Base-by-base conservation (phyloP, 2,329 filamentous ascomycete genomes). In the Aspergillus oerlinghausenensis region DNA sequence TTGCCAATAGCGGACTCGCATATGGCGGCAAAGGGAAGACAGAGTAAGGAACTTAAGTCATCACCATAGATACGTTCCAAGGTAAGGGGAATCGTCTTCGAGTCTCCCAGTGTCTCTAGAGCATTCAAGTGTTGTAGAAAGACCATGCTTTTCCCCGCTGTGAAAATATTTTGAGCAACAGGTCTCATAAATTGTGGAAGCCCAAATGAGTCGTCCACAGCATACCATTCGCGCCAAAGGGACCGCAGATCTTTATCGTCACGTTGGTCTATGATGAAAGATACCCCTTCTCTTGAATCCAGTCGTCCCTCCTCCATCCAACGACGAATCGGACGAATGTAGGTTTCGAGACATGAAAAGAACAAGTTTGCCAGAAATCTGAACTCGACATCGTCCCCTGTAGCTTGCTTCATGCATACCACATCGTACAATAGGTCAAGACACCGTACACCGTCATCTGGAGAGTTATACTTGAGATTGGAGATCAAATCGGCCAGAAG, bases 251-350 rank as follows among this genome's bases (percentile, higher is more conserved):
- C 83, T 21, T 83, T 61, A 28, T 83, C 77, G 3, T 79, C 78
- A 4, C 81, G 72, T 3, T 80, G 77, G 56, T 87, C 82, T 2
- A 82, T 81, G 4, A 96, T 82, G 65, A 96, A 96, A 68, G 96
- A 94, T 0, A 84, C 81, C 59, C 84, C 84, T 62, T 92, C 86
- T 1, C 81, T 80, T 0, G 82, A 74, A 2, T 83, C 77, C 3
- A 96, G 75, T 54, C 86, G 83, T 0, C 93, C 93, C 40, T 84
- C 82, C 65, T 90, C 86, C 86, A 96, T 93, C 93, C 93, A 97
- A 17, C 81, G 77, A 38, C 87, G 82, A 48, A 97, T 88, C 0
- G 92, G 90, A 42, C 85, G 85, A 40, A 95, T 80, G 70, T 96
- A 97, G 1, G 90, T 85, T 56, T 86, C 84, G 57, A 97, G 88